Base-by-base conservation (phyloP, 202 grass and related monocot genomes). In the Elaeis oleifera region DNA sequence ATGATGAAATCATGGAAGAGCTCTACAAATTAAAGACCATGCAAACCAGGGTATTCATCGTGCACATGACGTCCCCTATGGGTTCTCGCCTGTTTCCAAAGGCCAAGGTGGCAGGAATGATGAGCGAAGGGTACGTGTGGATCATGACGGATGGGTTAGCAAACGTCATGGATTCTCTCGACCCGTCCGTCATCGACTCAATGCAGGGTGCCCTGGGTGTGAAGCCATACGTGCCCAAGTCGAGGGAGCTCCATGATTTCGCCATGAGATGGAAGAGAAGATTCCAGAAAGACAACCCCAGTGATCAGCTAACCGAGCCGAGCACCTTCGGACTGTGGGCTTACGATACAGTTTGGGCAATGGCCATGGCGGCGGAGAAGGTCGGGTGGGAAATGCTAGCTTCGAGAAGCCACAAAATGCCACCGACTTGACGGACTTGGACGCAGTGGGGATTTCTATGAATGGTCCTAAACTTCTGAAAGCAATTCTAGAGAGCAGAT, bases 281-380 rank as follows among this genome's bases (percentile, higher is more conserved):
- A 61, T 90, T 80, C 78, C 70, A 82, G 54, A 32, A 32, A 29
- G 78, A 95, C 0, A 77, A 87, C 59, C 80, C 8, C 2, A 15
- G 63, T 5, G 72, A 16, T 36, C 75, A 90, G 0, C 3, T 11
- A 5, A 26, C 66, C 44, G 72, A 70, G 7, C 28, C 80, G 39
- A 80, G 75, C 1, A 78, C 57, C 65, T 82, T 82, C 61, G 78
- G 78, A 3, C 25, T 87, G 19, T 85, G 90, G 90, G 80, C 90
- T 3, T 95, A 95, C 27, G 78, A 95, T 63, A 83, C 90, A 3
- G 80, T 77, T 0, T 95, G 90, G 90, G 83, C 90, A 9, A 5
- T 90, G 15, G 86, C 90, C 3, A 54, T 28, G 27, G 80, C 83
- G 9, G 83, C 80, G 0, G 78, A 80, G 29, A 53, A 55, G 0